Evolutionary conservation across 106 monocot species (phyloP).

Genomic region (Phalaenopsis equestris): DNA sequence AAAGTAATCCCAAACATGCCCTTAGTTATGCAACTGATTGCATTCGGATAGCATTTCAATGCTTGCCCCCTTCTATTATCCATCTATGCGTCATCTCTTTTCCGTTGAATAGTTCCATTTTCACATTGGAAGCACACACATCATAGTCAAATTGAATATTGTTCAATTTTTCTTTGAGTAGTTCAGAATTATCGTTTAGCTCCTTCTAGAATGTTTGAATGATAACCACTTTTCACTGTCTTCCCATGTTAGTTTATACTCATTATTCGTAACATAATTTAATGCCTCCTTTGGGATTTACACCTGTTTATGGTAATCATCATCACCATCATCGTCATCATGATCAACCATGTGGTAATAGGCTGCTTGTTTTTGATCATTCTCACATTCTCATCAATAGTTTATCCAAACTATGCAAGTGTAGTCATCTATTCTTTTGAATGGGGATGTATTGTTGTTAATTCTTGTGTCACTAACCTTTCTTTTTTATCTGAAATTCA

Average conservation of each 20-base stretch:
- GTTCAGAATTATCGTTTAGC: too few species aligned
- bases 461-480: background rate
- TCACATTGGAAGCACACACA: too few species aligned
- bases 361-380: background rate
- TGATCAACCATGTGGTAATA: background rate
- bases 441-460: background rate
- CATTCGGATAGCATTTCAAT: background rate
- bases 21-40: background rate
- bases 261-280: too few species aligned
- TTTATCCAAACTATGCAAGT: background rate
- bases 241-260: too few species aligned
- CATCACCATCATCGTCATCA: background rate
- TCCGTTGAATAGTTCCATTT: too few species aligned
- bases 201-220: too few species aligned
- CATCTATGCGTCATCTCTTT: background rate
- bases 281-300: too few species aligned
- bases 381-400: background rate
- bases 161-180: too few species aligned
- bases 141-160: too few species aligned
- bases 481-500: background rate
- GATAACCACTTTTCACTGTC: too few species aligned
- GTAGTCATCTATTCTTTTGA: background rate
- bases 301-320: background rate
- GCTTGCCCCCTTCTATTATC: background rate
- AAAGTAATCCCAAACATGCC: too few species aligned